Evolutionary conservation across 805 yeast species (phyloP).

Genomic region (Saccharomyces jurei): DNA sequence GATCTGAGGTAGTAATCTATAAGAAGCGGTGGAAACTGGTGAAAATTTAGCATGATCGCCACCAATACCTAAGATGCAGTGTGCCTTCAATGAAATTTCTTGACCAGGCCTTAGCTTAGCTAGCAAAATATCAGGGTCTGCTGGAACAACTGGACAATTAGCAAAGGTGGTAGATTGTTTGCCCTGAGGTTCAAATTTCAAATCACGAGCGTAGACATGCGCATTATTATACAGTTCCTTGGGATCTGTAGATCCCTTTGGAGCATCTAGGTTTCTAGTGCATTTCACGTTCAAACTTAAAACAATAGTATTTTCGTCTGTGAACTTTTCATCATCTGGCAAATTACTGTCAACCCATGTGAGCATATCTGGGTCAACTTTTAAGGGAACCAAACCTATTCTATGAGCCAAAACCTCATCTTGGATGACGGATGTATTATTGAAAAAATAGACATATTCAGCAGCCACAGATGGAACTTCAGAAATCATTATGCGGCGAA

Average conservation of each 20-base stretch:
- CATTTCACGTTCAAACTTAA: conserved; percentile 75
- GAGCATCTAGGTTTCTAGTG: conserved; percentile 77
- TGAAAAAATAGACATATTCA: conserved; percentile 81
- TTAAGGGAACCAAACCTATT: conserved; percentile 85
- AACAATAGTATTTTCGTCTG: conserved; percentile 85
- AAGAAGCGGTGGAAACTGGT: conserved; percentile 94
- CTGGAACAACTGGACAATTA: conserved; percentile 58
- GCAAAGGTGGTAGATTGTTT: conserved; percentile 68
- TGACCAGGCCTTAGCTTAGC: conserved; percentile 96
- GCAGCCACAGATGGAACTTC: conserved; percentile 96
- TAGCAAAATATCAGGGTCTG: conserved; percentile 81
- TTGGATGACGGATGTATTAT: conserved; percentile 93
- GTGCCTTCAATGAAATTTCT: conserved; percentile 83
- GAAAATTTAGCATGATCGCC: conserved; percentile 96
- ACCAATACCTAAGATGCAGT: conserved; percentile 87
- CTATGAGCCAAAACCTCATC: conserved; percentile 96
- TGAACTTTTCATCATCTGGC: conserved; percentile 63
- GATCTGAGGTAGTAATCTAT: conserved; percentile 83
- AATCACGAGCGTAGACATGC: conserved; percentile 80
- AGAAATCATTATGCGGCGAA: conserved; percentile 92
- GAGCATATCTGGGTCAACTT: conserved; percentile 81
- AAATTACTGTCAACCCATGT: conserved; percentile 68
- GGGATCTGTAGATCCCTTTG: conserved; percentile 71
- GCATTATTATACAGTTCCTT: conserved; percentile 76
- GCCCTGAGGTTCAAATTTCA: conserved; percentile 88